A percentile compares a stretch with the other conserved stretches of the same genome.
phyloP scores from a whole-genome alignment of 1,284 basidiomycete species.

The Trametes polyzona region DNA sequence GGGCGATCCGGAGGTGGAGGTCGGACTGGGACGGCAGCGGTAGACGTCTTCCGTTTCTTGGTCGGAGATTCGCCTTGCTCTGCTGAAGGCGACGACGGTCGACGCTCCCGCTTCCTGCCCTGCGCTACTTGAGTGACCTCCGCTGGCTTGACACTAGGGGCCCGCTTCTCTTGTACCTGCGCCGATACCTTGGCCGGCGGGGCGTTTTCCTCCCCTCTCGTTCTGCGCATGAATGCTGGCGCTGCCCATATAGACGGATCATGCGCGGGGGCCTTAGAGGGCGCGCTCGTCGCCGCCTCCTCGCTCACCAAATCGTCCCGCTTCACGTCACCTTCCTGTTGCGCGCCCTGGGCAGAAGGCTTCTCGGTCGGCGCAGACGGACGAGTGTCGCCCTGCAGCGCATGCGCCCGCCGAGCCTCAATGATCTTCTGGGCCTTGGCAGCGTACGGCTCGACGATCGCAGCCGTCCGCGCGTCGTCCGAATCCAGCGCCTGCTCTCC shows the following conservation, averaged over 20 bases:
- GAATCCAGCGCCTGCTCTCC: conserved; percentile 14
- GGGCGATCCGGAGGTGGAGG: not conserved
- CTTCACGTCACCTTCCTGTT: not conserved
- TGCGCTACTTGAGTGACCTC: not conserved
- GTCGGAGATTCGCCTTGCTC: conserved; percentile 7
- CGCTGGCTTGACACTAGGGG: not conserved
- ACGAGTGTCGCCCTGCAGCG: not conserved
- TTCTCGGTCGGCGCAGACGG: not conserved
- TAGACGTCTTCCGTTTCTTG: conserved; percentile 24
- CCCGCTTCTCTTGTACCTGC: not conserved
- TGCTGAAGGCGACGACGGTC: not conserved
- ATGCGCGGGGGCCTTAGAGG: conserved; percentile 4
- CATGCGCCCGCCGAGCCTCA: not conserved
- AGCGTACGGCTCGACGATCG: conserved; percentile 18
- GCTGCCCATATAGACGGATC: conserved; percentile 24
- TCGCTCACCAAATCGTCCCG: not conserved
- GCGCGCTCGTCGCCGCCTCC: not conserved
- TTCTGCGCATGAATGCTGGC: conserved; percentile 27
- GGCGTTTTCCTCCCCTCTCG: not conserved
- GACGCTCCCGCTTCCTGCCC: not conserved
- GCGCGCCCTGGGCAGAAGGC: not conserved
- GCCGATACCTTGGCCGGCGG: not conserved
- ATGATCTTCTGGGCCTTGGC: not conserved
- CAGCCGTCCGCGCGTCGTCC: conserved; percentile 27
- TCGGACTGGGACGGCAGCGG: not conserved